Conservation (phyloP, 345 rosid species). For the Euphorbia lathyris region DNA sequence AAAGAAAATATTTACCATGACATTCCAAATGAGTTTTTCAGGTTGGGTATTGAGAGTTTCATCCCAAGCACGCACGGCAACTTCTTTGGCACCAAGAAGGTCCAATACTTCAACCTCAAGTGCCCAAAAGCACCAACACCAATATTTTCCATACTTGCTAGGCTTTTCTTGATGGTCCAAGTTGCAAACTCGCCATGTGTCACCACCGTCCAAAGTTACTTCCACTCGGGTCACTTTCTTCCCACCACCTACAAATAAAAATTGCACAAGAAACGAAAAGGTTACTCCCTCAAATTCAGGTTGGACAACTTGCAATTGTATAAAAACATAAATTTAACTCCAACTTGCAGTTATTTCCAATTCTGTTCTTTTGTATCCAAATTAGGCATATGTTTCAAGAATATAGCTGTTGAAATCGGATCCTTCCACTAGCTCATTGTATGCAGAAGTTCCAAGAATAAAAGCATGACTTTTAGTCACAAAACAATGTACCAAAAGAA, state of each 20-base stretch:
- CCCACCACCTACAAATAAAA: conserved; percentile 61
- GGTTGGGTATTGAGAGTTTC: conserved; percentile 88
- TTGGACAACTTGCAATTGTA: not conserved
- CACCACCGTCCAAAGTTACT: conserved; percentile 90
- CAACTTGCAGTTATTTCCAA: not conserved
- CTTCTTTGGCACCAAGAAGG: conserved; percentile 71
- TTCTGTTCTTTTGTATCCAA: not conserved
- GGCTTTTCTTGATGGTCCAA: conserved; percentile 73
- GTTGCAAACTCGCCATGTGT: conserved; percentile 79
- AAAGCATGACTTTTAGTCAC: too few relatives aligned
- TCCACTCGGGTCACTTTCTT: conserved; percentile 95
- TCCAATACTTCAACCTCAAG: conserved; percentile 79
- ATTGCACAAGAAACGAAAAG: conserved; percentile 7
- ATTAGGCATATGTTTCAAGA: not conserved
- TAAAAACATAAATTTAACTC: not conserved
- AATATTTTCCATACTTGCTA: conserved; percentile 63
- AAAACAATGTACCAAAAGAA: too few relatives aligned
- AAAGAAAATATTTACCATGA: conserved; percentile 52
- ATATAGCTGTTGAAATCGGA: too few relatives aligned
- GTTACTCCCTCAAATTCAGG: not conserved
- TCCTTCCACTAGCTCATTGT: too few relatives aligned
- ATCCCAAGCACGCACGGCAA: conserved; percentile 97
- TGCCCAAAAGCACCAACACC: conserved; percentile 99
- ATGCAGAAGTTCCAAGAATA: too few relatives aligned
- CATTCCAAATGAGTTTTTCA: conserved; percentile 90